Percentiles rank a stretch among this genome's conserved stretches.
Evolutionary conservation across 345 rosid genomes (phyloP).

Genomic region (Salix brachista): DNA sequence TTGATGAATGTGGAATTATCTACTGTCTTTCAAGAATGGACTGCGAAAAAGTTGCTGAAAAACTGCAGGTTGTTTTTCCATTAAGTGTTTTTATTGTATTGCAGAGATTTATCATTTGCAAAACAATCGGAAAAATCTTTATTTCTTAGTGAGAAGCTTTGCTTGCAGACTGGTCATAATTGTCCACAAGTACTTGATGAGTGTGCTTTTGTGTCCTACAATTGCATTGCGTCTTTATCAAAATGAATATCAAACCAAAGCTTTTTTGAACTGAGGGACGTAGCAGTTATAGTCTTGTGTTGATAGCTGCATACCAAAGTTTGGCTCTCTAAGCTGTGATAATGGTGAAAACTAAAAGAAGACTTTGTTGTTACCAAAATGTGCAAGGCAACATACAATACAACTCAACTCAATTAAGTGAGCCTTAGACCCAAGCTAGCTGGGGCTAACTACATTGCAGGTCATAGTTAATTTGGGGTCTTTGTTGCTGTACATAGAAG

Average conservation of each 20-base stretch:
- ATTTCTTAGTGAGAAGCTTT: neutral
- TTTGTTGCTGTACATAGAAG: too few relatives aligned
- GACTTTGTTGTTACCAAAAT: neutral
- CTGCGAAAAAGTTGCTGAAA: conserved; percentile 93
- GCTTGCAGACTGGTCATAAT: too few relatives aligned
- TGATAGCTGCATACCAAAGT: neutral
- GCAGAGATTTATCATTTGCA: neutral
- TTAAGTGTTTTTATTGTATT: neutral
- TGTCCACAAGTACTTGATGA: too few relatives aligned
- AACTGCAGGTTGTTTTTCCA: conserved; percentile 64
- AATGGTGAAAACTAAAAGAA: neutral
- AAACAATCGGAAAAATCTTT: neutral
- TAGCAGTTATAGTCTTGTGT: neutral
- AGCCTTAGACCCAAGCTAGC: neutral
- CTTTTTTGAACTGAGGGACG: neutral
- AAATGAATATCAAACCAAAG: too few relatives aligned
- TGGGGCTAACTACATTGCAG: neutral
- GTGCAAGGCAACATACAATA: neutral
- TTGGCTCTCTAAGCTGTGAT: neutral
- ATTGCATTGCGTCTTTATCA: too few relatives aligned
- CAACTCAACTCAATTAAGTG: neutral
- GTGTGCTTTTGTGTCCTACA: too few relatives aligned
- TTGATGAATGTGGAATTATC: conserved; percentile 95
- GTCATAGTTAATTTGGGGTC: too few relatives aligned
- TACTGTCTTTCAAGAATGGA: conserved; percentile 98